Conservation (phyloP, 345 rosid genomes). For the Gossypium thurberi region DNA sequence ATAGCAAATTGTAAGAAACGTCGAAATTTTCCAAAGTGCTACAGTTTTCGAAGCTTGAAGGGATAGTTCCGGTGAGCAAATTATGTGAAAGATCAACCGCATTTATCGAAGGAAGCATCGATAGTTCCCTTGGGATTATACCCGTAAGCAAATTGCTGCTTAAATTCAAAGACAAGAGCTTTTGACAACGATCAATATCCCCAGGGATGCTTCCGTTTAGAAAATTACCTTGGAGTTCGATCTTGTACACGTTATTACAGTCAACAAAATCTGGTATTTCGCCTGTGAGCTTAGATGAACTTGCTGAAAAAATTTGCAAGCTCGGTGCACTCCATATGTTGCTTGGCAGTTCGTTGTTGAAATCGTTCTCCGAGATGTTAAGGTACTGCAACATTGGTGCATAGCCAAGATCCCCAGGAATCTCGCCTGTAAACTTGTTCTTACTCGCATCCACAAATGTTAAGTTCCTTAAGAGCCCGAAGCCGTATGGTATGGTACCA, state of each 20-base stretch:
- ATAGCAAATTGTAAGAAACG: slow-evolving; percentile 67
- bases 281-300: slow-evolving; percentile 43
- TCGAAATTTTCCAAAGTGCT: slow-evolving; percentile 69
- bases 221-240: slow-evolving; percentile 69
- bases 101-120: slow-evolving; percentile 59
- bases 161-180: slow-evolving; percentile 60
- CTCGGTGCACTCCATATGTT: slow-evolving; percentile 63
- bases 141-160: slow-evolving; percentile 72
- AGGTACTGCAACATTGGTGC: slow-evolving; percentile 57
- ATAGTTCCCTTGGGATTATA: slow-evolving; percentile 78
- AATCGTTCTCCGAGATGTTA: slow-evolving; percentile 65
- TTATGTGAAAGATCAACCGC: slow-evolving; percentile 78
- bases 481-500: slow-evolving; percentile 68
- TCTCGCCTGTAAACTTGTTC: slow-evolving; percentile 58
- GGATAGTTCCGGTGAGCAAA: slow-evolving; percentile 73
- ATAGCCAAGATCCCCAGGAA: slow-evolving; percentile 63
- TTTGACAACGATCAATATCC: slow-evolving; percentile 79
- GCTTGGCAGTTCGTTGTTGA: slow-evolving; percentile 40
- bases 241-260: slow-evolving; percentile 62
- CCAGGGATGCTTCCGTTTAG: slow-evolving; percentile 72
- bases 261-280: slow-evolving; percentile 66
- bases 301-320: slow-evolving; percentile 68
- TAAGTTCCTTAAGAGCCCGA: slow-evolving; percentile 55
- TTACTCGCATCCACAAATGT: slow-evolving; percentile 65
- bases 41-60: slow-evolving; percentile 73